These are phyloP conservation scores for Gleditsia sinensis DNA, from an alignment of 306 rosid genomes.

Conservation along the genomic window DNA sequence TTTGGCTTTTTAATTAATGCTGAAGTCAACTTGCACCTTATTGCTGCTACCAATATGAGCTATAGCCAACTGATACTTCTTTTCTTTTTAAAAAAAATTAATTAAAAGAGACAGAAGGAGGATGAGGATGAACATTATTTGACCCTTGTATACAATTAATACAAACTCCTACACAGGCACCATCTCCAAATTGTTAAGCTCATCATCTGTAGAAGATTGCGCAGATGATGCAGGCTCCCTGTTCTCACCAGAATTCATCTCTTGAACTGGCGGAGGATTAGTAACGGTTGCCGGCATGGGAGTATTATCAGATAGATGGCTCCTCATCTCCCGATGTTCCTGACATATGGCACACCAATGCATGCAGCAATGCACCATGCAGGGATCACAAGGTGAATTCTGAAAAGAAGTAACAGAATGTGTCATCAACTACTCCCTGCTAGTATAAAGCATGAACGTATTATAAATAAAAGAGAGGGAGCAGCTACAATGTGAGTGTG, in stretches of 20 bases:
- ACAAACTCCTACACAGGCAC: conserved; percentile 38
- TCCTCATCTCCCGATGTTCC: conserved; percentile 61
- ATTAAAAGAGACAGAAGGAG: background rate
- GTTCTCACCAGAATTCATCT: conserved; percentile 45
- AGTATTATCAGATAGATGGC: conserved; percentile 44
- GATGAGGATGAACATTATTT: background rate
- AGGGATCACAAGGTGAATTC: conserved; percentile 67
- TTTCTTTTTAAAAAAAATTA: background rate
- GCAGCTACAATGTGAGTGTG: too few relatives aligned
- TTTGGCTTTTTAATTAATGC: too few relatives aligned
- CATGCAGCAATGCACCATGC: conserved; percentile 63
- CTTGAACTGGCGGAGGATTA: conserved; percentile 54
- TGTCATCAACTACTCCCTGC: background rate
- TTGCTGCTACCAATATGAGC: background rate
- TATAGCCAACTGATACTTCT: background rate
- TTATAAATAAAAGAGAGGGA: too few relatives aligned
- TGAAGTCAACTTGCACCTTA: background rate
- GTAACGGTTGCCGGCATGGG: conserved; percentile 31
- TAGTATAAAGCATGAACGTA: too few relatives aligned
- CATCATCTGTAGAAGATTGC: conserved; percentile 20
- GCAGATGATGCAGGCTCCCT: conserved; percentile 31
- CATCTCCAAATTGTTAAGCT: conserved; percentile 36
- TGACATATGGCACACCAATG: conserved; percentile 66
- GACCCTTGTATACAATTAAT: background rate
- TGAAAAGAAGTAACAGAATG: conserved; percentile 25